Evolutionary conservation across 164 flowering plant genomes (phyloP).

Genomic region (Euptelea pleiosperma): DNA sequence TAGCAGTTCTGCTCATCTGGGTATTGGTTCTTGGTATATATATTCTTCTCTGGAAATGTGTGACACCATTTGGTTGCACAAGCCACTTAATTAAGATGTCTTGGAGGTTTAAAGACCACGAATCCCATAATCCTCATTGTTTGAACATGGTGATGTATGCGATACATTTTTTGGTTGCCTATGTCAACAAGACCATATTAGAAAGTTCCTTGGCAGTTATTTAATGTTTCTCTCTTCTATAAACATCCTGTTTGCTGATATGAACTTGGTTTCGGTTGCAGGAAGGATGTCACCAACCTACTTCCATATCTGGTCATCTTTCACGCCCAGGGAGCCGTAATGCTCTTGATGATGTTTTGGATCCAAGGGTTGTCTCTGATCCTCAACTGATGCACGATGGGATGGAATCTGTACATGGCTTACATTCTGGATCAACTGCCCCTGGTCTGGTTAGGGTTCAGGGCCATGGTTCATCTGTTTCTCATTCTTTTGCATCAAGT

Average conservation of each 20-base stretch:
- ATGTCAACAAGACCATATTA: too few relatives aligned
- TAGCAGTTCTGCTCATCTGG: too few relatives aligned
- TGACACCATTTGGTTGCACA: too few relatives aligned
- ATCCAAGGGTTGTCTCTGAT: slow-evolving; percentile 25
- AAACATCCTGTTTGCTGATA: too few relatives aligned
- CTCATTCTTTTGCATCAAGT: slow-evolving; percentile 48
- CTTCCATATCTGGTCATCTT: slow-evolving; percentile 34
- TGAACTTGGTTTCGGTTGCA: slow-evolving; percentile 26
- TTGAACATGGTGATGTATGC: too few relatives aligned
- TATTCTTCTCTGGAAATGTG: too few relatives aligned
- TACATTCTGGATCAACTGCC: slow-evolving; percentile 32
- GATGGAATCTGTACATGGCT: slow-evolving; percentile 31
- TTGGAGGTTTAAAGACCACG: too few relatives aligned
- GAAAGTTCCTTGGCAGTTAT: background rate
- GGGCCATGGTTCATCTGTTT: slow-evolving; percentile 29
- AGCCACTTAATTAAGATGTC: too few relatives aligned
- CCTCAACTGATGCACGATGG: slow-evolving; percentile 26
- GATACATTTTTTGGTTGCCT: too few relatives aligned
- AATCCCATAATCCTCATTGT: too few relatives aligned
- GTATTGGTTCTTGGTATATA: too few relatives aligned
- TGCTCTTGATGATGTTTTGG: slow-evolving; percentile 41
- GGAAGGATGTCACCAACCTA: slow-evolving; percentile 64
- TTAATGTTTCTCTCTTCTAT: too few relatives aligned
- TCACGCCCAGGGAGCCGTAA: slow-evolving; percentile 55
- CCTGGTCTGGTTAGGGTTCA: slow-evolving; percentile 40